Percentiles rank a stretch among this genome's conserved stretches.
phyloP scores from a whole-genome alignment of 1,284 basidiomycete species.

The Tilletia indica region DNA sequence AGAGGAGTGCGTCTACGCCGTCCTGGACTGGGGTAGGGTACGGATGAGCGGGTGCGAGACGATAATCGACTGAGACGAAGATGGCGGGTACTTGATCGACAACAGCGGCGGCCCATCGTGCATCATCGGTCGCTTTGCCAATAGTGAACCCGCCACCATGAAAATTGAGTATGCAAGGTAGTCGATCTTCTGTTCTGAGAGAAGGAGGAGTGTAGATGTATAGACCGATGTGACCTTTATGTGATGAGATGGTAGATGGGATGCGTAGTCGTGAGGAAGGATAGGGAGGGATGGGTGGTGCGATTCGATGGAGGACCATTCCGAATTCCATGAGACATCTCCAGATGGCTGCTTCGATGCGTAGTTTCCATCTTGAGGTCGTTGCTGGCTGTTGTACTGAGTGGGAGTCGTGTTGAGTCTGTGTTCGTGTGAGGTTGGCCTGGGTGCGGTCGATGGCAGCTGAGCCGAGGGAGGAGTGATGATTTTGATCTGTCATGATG shows the following conservation, averaged over 20 bases:
- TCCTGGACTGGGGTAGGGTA: constrained; percentile 23
- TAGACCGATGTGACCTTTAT: constrained; percentile 26
- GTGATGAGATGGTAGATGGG: not conserved
- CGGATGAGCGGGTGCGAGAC: constrained; percentile 20
- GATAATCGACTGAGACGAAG: constrained; percentile 43
- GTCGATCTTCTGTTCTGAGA: constrained; percentile 20
- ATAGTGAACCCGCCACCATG: constrained; percentile 47
- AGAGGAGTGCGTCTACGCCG: constrained; percentile 23
- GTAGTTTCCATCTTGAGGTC: not conserved
- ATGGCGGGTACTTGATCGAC: constrained; percentile 29
- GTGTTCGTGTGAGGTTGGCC: not conserved
- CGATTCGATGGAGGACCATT: constrained; percentile 17
- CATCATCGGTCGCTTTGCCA: constrained; percentile 39
- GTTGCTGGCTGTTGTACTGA: not conserved
- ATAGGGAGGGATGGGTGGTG: constrained; percentile 2
- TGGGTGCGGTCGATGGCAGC: not conserved
- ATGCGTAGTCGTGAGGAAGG: not conserved
- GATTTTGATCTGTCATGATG: not conserved
- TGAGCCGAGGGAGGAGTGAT: not conserved
- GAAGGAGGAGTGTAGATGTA: constrained; percentile 36
- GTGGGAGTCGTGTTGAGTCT: not conserved
- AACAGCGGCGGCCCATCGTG: constrained; percentile 29
- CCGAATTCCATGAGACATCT: not conserved
- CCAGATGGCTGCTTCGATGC: constrained; percentile 7
- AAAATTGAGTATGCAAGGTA: constrained; percentile 40